Evolutionary conservation across 352 stramenopile genomes (phyloP).

Genomic region (Phytophthora litchii): DNA sequence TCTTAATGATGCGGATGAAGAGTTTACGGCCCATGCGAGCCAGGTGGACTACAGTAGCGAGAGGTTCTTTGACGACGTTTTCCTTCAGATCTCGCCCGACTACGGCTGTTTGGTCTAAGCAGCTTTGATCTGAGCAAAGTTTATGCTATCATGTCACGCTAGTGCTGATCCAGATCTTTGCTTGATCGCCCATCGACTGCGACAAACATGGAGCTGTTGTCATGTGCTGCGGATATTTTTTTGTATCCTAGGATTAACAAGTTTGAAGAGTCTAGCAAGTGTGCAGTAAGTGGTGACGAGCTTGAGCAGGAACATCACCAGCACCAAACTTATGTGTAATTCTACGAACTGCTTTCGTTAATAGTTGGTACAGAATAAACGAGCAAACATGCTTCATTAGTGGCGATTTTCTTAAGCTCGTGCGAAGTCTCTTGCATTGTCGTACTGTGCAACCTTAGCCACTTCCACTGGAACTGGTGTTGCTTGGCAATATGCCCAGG

Average conservation of each 20-base stretch:
- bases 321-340: constrained; percentile 23
- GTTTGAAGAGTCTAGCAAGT: constrained; percentile 12
- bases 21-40: constrained; percentile 49
- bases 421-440: background rate
- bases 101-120: constrained; percentile 72
- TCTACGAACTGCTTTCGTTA: constrained; percentile 21
- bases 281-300: constrained; percentile 24
- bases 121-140: constrained; percentile 4
- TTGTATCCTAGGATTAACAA: constrained; percentile 2
- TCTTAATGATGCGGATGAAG: constrained; percentile 52
- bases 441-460: background rate
- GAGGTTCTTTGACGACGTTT: constrained; percentile 79
- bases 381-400: constrained; percentile 14
- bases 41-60: constrained; percentile 76
- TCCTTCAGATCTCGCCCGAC: constrained; percentile 78
- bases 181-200: constrained; percentile 31
- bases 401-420: constrained; percentile 7
- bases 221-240: constrained; percentile 7
- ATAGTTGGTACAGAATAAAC: background rate
- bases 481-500: constrained; percentile 56
- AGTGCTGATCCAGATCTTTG: constrained; percentile 10
- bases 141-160: background rate
- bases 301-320: constrained; percentile 1
- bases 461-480: constrained; percentile 21
- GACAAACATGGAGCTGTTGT: constrained; percentile 18